Base-by-base conservation (phyloP, 2,329 filamentous ascomycete genomes). In the Claviceps lovelessii region DNA sequence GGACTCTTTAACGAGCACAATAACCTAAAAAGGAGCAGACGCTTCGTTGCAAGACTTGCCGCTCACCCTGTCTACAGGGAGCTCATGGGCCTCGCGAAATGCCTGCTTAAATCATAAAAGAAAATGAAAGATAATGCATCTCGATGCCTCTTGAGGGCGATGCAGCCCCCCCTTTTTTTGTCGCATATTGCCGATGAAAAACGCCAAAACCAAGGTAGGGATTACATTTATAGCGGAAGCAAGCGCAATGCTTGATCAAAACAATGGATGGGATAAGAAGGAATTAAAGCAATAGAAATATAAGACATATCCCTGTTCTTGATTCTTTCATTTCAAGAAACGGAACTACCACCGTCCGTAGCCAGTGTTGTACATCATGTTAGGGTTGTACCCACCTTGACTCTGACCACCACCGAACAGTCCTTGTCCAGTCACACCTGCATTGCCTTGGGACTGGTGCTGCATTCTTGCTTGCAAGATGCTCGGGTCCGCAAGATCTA, bases 401-500 rank as follows among this genome's bases (percentile, higher is more conserved):
- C 76, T 79, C 79, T 85, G 86, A 74, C 87, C 87, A 74, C 85
- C 85, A 74, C 85, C 85, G 76, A 93, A 95, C 72, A 93, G 80
- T 73, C 87, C 88, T 80, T 93, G 56, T 49, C 56, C 56, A 73
- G 87, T 86, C 76, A 85, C 85, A 80, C 86, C 84, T 74, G 83
- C 83, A 79, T 83, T 86, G 75, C 83, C 86, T 76, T 86, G 84
- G 66, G 83, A 79, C 76, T 86, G 83, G 77, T 93, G 88, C 75
- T 94, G 90, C 80, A 95, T 86, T 81, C 90, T 88, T 73, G 89
- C 89, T 79, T 95, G 90, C 80, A 97, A 84, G 81, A 96, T 96
- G 81, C 89, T 95, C 81, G 91, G 91, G 89, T 97, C 90, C 80
- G 88, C 89, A 90, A 95, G 89, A 94, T 97, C 90, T 79, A 94